phyloP scores from a whole-genome alignment of 1,139 yeast genomes.

The Taiozyma sp. region DNA sequence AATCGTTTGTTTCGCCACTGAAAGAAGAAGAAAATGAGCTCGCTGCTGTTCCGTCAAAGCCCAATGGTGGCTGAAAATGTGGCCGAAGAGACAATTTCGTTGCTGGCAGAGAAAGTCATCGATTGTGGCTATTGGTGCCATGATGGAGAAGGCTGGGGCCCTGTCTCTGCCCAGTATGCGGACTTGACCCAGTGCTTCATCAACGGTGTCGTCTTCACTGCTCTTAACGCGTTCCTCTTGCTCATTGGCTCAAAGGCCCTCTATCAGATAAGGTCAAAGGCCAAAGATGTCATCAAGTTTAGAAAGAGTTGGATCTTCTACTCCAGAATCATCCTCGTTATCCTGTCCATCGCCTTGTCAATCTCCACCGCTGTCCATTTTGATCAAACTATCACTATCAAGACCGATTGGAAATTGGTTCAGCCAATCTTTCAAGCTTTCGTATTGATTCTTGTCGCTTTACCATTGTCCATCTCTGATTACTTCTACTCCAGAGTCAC shows the following conservation, averaged over 20 bases:
- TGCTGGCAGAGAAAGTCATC: not conserved
- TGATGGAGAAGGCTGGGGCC: conserved; percentile 69
- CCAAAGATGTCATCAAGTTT: conserved; percentile 32
- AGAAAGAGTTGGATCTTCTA: conserved; percentile 33
- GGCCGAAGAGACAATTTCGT: not conserved
- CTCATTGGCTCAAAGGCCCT: conserved; percentile 39
- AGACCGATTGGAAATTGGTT: conserved; percentile 24
- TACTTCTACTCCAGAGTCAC: conserved; percentile 62
- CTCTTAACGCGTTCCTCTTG: conserved; percentile 48
- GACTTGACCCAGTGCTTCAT: conserved; percentile 82
- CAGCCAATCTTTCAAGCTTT: conserved; percentile 23
- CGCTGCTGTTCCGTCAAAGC: not conserved
- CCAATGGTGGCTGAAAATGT: not conserved
- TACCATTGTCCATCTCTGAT: conserved; percentile 64
- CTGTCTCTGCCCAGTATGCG: conserved; percentile 47
- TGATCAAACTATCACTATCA: conserved; percentile 18
- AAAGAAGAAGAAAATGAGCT: not conserved
- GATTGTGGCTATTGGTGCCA: conserved; percentile 28
- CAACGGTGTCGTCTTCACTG: conserved; percentile 58
- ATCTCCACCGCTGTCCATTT: conserved; percentile 18
- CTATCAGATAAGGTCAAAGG: conserved; percentile 33
- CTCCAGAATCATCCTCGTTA: conserved; percentile 28
- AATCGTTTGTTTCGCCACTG: not conserved
- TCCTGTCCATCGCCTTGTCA: conserved; percentile 26
- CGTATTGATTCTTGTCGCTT: conserved; percentile 38